A percentile compares a stretch with the other conserved stretches of the same genome.
Evolutionary conservation across 108 stramenopile genomes (phyloP).

Genomic region (Aurantiochytrium sp.): DNA sequence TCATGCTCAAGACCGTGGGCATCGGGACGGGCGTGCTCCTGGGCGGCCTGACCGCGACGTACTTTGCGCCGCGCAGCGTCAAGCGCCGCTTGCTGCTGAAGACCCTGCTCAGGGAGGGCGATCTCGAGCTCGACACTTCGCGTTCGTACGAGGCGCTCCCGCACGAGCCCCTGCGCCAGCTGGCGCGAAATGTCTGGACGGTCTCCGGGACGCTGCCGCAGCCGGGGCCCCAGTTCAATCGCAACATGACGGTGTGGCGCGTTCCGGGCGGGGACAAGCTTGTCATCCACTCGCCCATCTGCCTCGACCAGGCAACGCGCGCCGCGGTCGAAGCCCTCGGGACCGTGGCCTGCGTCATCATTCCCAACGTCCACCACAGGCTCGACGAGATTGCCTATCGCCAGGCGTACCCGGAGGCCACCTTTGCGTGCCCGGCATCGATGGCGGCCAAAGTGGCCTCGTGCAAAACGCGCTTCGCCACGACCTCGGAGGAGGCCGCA

Average conservation of each 20-base stretch:
- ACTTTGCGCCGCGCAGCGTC: conserved; percentile 14
- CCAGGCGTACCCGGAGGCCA: neutral
- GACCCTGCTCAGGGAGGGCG: neutral
- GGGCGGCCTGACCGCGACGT: neutral
- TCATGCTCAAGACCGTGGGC: neutral
- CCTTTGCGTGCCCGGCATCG: neutral
- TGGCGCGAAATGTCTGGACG: conserved; percentile 10
- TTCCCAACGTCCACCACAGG: neutral
- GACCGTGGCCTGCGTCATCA: neutral
- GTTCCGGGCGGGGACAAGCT: neutral
- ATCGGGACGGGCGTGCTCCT: neutral
- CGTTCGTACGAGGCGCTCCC: neutral
- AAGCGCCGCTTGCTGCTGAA: neutral
- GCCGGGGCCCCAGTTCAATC: neutral
- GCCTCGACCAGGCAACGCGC: neutral
- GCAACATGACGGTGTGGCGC: conserved; percentile 15
- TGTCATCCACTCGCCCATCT: conserved; percentile 4
- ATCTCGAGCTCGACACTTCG: neutral
- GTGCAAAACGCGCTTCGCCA: neutral
- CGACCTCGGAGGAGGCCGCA: neutral
- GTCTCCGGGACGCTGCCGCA: conserved; percentile 25
- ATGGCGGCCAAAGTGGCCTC: neutral
- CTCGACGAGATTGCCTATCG: neutral
- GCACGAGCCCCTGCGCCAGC: neutral
- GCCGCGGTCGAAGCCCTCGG: neutral